Evolutionary conservation across 176 grass and related monocot species (phyloP).

Genomic region (Zizania latifolia): DNA sequence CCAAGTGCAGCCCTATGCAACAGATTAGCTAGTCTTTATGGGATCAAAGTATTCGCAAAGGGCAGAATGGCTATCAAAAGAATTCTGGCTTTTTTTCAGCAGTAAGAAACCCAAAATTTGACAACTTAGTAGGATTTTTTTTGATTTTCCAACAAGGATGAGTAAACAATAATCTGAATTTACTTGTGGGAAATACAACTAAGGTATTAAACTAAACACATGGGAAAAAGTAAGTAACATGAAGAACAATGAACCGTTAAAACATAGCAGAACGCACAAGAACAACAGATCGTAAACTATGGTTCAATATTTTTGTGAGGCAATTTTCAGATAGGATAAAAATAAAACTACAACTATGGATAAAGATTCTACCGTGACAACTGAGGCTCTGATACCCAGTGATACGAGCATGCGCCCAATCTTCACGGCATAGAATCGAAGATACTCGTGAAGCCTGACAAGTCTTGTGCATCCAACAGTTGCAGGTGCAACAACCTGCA

Average conservation of each 20-base stretch:
- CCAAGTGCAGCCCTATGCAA: no score
- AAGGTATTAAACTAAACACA: not conserved
- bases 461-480: not conserved
- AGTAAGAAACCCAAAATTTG: no score
- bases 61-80: no score
- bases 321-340: not conserved
- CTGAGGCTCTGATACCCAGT: not conserved
- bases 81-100: no score
- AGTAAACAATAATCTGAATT: no score
- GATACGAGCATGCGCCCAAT: no score
- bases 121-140: no score
- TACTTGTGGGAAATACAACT: no score
- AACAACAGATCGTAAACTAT: not conserved
- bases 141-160: no score
- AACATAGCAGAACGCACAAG: not conserved
- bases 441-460: not conserved
- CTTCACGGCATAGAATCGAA: no score
- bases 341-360: not conserved
- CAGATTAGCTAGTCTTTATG: no score
- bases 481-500: not conserved
- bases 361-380: not conserved
- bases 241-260: not conserved
- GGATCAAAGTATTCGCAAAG: no score
- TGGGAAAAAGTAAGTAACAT: not conserved
- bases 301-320: not conserved